These are phyloP conservation scores for Yamadazyma laniorum DNA, from an alignment of 805 yeast genomes.

Conservation along the genomic window DNA sequence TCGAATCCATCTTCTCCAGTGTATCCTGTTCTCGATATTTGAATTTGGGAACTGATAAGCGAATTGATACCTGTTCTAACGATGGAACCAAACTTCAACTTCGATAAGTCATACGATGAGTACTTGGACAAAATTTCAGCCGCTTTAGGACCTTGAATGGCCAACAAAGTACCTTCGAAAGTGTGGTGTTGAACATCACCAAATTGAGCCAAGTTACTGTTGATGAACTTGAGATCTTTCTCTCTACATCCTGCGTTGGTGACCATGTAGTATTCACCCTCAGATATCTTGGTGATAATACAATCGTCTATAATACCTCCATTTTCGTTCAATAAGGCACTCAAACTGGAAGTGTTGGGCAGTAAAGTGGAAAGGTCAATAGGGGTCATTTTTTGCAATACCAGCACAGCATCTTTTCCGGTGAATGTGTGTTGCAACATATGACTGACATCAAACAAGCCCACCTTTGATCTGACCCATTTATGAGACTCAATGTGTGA, in stretches of 20 bases:
- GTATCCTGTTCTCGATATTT: slow-evolving; percentile 93
- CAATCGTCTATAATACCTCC: slow-evolving; percentile 93
- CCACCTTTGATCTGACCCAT: slow-evolving; percentile 88
- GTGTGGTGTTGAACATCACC: slow-evolving; percentile 38
- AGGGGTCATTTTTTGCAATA: slow-evolving; percentile 84
- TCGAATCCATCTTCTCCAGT: slow-evolving; percentile 99
- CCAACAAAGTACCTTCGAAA: slow-evolving; percentile 75
- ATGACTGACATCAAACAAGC: slow-evolving; percentile 94
- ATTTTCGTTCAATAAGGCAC: slow-evolving; percentile 67
- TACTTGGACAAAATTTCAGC: slow-evolving; percentile 62
- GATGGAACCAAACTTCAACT: slow-evolving; percentile 64
- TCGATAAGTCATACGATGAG: slow-evolving; percentile 55
- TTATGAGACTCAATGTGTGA: slow-evolving; percentile 89
- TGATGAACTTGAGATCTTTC: slow-evolving; percentile 68
- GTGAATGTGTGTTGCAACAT: slow-evolving; percentile 86
- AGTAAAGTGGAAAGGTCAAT: slow-evolving; percentile 64
- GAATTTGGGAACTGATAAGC: slow-evolving; percentile 49
- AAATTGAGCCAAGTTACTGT: slow-evolving; percentile 45
- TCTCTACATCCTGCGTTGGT: slow-evolving; percentile 95
- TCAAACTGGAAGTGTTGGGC: slow-evolving; percentile 64
- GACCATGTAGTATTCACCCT: slow-evolving; percentile 77
- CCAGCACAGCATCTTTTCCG: slow-evolving; percentile 65
- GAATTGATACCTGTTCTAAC: slow-evolving; percentile 45
- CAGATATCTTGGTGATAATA: slow-evolving; percentile 82
- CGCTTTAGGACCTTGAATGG: slow-evolving; percentile 91